Conservation (phyloP, 2,329 filamentous ascomycete genomes). For the Ophiostoma himal-ulmi region DNA sequence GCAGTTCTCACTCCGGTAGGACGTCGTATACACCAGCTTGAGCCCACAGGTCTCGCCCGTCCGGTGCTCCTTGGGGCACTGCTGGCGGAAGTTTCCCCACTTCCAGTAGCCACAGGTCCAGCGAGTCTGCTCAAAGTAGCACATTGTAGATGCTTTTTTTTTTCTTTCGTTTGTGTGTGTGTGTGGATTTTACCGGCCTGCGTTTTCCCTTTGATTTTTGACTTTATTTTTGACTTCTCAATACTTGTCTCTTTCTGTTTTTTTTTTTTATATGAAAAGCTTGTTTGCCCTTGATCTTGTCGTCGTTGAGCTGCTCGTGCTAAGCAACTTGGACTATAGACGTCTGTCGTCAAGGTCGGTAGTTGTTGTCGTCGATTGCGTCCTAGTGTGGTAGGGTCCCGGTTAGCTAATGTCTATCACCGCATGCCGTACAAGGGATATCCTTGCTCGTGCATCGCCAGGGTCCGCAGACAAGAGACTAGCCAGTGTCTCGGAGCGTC, state of each 20-base stretch:
- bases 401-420: slow-evolving; percentile 4
- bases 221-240: not conserved
- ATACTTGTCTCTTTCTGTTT: no score
- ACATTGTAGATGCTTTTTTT: slow-evolving; percentile 49
- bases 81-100: slow-evolving; percentile 87
- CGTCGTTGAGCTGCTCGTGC: not conserved
- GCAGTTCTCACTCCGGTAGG: slow-evolving; percentile 60
- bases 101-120: slow-evolving; percentile 88
- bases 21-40: slow-evolving; percentile 76
- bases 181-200: not conserved
- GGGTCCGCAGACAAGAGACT: slow-evolving; percentile 7
- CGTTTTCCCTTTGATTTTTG: not conserved
- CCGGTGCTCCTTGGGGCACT: slow-evolving; percentile 91
- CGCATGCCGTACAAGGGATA: slow-evolving; percentile 8
- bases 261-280: not conserved
- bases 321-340: not conserved
- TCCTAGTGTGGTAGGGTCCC: slow-evolving; percentile 2
- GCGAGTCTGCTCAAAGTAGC: slow-evolving; percentile 87
- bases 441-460: slow-evolving; percentile 16
- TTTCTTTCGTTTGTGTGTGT: not conserved
- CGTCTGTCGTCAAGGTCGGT: not conserved
- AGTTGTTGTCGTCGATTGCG: not conserved
- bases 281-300: not conserved
- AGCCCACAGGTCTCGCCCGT: slow-evolving; percentile 95
- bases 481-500: not conserved